These are phyloP conservation scores for Agaricales sp. DNA, from an alignment of 1,284 basidiomycete species.

Conservation along the genomic window DNA sequence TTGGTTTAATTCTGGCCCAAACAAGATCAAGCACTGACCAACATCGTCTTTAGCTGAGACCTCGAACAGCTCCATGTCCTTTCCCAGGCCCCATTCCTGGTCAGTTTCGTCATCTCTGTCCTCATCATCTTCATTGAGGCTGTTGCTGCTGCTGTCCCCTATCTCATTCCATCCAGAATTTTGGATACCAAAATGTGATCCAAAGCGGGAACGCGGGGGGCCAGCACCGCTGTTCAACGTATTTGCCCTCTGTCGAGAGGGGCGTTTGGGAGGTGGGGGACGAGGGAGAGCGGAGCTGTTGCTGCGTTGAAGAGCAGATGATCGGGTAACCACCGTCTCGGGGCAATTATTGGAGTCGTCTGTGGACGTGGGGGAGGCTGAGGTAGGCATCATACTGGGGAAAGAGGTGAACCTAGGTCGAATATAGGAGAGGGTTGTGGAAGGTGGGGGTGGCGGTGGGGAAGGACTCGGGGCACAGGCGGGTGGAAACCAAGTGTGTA, in stretches of 20 bases:
- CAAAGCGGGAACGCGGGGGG: conserved; percentile 43
- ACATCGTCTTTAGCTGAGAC: conserved; percentile 77
- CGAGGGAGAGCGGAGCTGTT: conserved; percentile 31
- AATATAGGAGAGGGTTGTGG: conserved; percentile 70
- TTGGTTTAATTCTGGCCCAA: conserved; percentile 5
- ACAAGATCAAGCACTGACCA: conserved; percentile 35
- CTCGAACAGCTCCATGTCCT: conserved; percentile 77
- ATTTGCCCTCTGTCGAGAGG: conserved; percentile 33
- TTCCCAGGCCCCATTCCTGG: conserved; percentile 65
- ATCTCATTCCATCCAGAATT: conserved; percentile 43
- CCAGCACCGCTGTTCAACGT: conserved; percentile 23
- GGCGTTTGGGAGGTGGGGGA: conserved; percentile 24
- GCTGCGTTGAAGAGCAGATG: conserved; percentile 35
- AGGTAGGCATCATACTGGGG: conserved; percentile 57
- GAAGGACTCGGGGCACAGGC: conserved; percentile 56
- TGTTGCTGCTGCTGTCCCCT: conserved; percentile 51
- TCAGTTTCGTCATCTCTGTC: conserved; percentile 41
- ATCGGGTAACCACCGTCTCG: conserved; percentile 34
- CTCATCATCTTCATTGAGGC: conserved; percentile 57
- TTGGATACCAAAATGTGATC: conserved; percentile 38
- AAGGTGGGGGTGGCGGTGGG: conserved; percentile 44
- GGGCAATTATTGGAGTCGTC: background rate
- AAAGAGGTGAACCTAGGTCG: conserved; percentile 80
- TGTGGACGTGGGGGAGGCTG: conserved; percentile 12
- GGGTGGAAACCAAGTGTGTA: conserved; percentile 78